Evolutionary conservation across 129 eudicot species (phyloP), one percentile per base, ranked within the genome.

Genomic region (Chrysanthemum lavandulifolium): DNA sequence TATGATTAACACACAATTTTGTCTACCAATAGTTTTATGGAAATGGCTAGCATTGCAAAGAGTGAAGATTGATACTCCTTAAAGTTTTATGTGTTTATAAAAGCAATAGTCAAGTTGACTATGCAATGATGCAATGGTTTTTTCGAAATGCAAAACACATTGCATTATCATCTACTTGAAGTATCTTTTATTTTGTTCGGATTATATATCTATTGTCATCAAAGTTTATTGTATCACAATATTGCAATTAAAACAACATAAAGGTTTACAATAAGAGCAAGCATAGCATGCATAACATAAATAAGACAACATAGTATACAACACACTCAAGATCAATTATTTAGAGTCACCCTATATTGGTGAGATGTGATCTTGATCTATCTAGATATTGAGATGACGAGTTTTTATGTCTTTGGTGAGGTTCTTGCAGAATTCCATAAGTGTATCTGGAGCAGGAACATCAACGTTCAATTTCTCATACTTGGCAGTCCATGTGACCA

Each of bases 401-500:
- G 79, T 1, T 43, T 74, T 72, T 33, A 54, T 65, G 48, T 74
- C 74, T 15, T 54, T 69, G 52, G 64, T 53, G 74, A 54, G 5
- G 49, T 55, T 69, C 15, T 27, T 69, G 74, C 56, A 31, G 29
- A 69, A 33, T 9, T 69, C 65, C 74, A 31, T 31, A 69, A 36
- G 75, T 13, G 65, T 31, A 57, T 50, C 59, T 13, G 73, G 79
- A 45, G 67, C 81, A 56, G 79, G 79, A 56, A 75, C 79, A 45
- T 75, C 11, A n/a, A 61, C 73, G 27, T 0, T 40, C 40, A 62
- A 19, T 40, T 77, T 77, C 72, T 77, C 76, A 43, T 77, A 77
- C 40, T 70, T 72, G 45, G 63, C 52, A 2, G 76, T 77, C 81
- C 81, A 77, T 47, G 76, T 77, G 15, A 77, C 76, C 4, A 77